phyloP scores from a whole-genome alignment of 805 yeast species.

The Pichia nakasei region DNA sequence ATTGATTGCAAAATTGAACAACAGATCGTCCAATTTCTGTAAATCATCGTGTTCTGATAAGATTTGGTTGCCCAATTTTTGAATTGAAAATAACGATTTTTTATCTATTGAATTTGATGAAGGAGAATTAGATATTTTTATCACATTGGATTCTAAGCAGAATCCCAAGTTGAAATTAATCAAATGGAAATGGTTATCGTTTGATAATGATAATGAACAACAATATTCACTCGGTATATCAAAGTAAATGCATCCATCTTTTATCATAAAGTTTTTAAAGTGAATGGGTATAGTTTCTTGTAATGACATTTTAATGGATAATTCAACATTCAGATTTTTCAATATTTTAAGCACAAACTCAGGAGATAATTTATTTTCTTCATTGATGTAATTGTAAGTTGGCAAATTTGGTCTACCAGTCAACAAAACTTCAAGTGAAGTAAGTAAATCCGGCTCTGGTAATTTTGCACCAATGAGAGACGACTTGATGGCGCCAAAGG shows the following conservation, averaged over 20 bases:
- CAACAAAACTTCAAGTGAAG: conserved; percentile 78
- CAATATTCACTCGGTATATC: conserved; percentile 57
- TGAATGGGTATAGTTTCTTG: conserved; percentile 54
- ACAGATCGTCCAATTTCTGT: conserved; percentile 43
- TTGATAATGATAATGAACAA: conserved; percentile 66
- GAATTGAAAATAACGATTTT: conserved; percentile 35
- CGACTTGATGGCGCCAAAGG: conserved; percentile 58
- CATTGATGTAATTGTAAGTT: conserved; percentile 46
- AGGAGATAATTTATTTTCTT: conserved; percentile 41
- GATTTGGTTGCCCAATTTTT: conserved; percentile 44
- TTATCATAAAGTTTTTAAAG: conserved; percentile 54
- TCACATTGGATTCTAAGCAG: conserved; percentile 30
- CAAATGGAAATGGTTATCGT: conserved; percentile 64
- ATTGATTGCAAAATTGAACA: conserved; percentile 53
- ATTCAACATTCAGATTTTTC: conserved; percentile 58
- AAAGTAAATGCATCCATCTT: conserved; percentile 70
- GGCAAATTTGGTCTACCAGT: conserved; percentile 71
- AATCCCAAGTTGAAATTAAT: conserved; percentile 68
- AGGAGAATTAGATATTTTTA: conserved; percentile 17
- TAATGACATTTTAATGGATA: conserved; percentile 68
- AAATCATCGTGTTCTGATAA: conserved; percentile 37
- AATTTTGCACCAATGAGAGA: conserved; percentile 81
- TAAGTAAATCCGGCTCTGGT: conserved; percentile 83
- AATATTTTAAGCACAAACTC: conserved; percentile 51
- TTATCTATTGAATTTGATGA: conserved; percentile 21